Evolutionary conservation across 768 basidiomycete genomes (phyloP), one percentile per base, ranked within the genome.

Genomic region (Asterophora lycoperdoides): DNA sequence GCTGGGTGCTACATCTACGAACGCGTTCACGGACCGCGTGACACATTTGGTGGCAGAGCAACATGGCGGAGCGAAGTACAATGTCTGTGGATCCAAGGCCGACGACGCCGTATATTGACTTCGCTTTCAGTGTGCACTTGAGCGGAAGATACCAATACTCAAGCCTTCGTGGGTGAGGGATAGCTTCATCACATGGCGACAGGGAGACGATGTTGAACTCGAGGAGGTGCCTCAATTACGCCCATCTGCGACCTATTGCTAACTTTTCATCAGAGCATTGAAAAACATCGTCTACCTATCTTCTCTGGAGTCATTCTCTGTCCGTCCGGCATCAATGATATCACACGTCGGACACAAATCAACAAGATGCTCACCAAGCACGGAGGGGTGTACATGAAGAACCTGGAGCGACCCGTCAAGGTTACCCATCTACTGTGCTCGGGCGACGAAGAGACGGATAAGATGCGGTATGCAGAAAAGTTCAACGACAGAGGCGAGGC

Each of bases 361-460:
- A 79, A 80, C 58, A 74, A 77, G 41, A 63, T 81, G 2, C 69
- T 93, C 36, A 76, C 72, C 8, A 42, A 68, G 10, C 66, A 84
- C 30, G 82, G 82, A 9, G 94, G 93, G 1, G 60, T 64, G 29
- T 93, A 90, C 58, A 69, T 84, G 34, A 86, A 86, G 67, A 79
- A 79, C 48, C 73, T 96, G 17, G 85, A 90, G 58, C 78, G 88
- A 2, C 87, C 86, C 1, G 80, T 88, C 30, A 76, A 72, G 44
- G 86, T 91, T 29, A 96, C 93, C 0, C 94, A 97, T 65, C 73
- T 97, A 1, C 69, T 97, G 7, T 90, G 89, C 59, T 78, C 81
- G 2, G 78, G 83, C 36, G 75, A 82, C 52, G 74, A 75, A 39
- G 74, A 84, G 63, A 77, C 83, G 9, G 80, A 87, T 41, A 93